Evolutionary conservation across 2,329 filamentous ascomycete genomes (phyloP), one percentile per base, ranked within the genome.

Genomic region (Seiridium cupressi): DNA sequence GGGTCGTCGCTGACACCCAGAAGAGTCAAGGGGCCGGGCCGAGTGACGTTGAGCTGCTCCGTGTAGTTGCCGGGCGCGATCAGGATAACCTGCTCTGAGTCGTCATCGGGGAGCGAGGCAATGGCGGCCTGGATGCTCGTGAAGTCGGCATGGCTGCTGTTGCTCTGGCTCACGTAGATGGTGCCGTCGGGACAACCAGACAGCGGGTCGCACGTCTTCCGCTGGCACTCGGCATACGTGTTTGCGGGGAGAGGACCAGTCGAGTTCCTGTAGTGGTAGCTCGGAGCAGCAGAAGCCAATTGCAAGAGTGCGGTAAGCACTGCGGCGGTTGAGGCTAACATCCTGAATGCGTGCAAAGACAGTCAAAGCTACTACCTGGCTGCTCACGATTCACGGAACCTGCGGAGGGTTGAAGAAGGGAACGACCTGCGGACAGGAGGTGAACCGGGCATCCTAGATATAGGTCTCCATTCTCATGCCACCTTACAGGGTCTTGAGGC

Each of bases 31-130:
- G 87, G 85, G 0, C 83, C 86, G 1, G 76, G 71, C 1, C 87
- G 84, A 3, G 87, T 89, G 61, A 89, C 77, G 64, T 90, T 90
- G 62, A 90, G 73, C 71, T 88, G 85, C 67, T 89, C 87, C 1
- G 76, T 82, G 66, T 89, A 89, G 61, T 78, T 79, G 0, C 87
- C 87, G 0, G 85, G 77, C 0, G 82, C 79, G 51, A 89, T 81
- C 10, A 89, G 78, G 64, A 90, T 88, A 18, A 79, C 79, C 60
- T 82, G 76, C 0, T 79, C 68, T 5, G 73, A 73, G 13, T 75
- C 77, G 65, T 82, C 68, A 42, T 77, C 72, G 0, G 73, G 71
- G 0, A 79, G 60, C 1, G 75, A 78, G 31, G 70, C 64, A 36
- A 80, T 78, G 7, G 78, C 78, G 35, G 71, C 68, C 62, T 78